Evolutionary conservation across 805 yeast species (phyloP), one percentile per base, ranked within the genome.

Genomic region (Candida khao-thaluensis): DNA sequence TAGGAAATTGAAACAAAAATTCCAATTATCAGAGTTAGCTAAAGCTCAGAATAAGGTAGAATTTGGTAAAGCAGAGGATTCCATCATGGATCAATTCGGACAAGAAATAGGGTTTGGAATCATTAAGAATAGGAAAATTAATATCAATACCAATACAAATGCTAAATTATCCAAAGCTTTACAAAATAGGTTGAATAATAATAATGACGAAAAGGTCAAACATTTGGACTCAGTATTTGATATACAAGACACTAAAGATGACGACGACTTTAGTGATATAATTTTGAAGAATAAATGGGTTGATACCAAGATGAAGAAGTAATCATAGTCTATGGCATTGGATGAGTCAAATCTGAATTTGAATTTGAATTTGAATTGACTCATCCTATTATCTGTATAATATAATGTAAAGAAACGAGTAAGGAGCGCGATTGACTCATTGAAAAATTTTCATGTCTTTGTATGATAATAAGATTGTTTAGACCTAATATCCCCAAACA

Each of bases 101-200:
- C 89, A 86, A 38, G 95, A 87, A 51, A 66, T 84, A 22, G 96
- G 96, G 0, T 53, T 88, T 35, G 95, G 96, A 3, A 79, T 86
- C 87, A 43, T 48, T 30, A 44, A 51, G 56, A 43, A 49, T n/a
- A 58, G 53, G 51, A 30, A 23, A 7, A 21, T 20, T 5, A 15
- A 30, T 22, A 64, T 64, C 12, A 74, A 69, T 47, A 55, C 60
- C 1, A 74, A 74, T 35, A 79, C 79, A 17, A 67, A 60, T 39
- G 82, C 87, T 2, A 74, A 75, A 46, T 58, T 84, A 66, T 71
- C 84, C 2, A 84, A 84, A 56, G 64, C 69, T 1, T 76, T 82
- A 83, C 71, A 71, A 41, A 52, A 57, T 12, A 66, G 88, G 40
- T 52, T 79, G 36, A 59, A 54, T 14, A 40, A 32, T 25, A 21